Base-by-base conservation (phyloP, 2,329 filamentous ascomycete genomes). In the Lecanicillium sp. region DNA sequence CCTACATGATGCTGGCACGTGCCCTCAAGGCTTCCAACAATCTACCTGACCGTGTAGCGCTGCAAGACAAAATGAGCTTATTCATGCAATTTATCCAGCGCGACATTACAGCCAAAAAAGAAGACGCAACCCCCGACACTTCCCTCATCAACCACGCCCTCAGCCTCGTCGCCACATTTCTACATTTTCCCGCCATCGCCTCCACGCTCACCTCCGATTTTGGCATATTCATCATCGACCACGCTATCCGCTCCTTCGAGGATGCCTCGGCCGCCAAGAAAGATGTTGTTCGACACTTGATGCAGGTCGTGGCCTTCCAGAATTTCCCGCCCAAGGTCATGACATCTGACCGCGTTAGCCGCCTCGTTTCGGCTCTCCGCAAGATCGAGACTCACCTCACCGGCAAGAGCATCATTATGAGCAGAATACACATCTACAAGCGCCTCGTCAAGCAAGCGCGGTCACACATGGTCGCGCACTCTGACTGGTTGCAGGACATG, bases 11-110 rank as follows among this genome's bases (percentile, higher is more conserved):
- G 58, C 72, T 98, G 37, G 80, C 85, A 26, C 78, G 82, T 27
- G 83, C 84, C 4, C 71, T 96, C 56, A 87, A 88, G 62, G 78
- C 85, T 5, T 95, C 91, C 49, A 87, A 90, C 53, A 86, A 87
- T 55, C 69, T 94, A 12, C 90, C 90, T 0, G 85, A 93, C 55
- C 72, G 81, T 29, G 79, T 85, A 48, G 82, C 83, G 10, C 72
- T 95, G 47, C 77, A 81, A 49, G 78, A 80, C 43, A 94, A 93
- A 64, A 84, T 96, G 74, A 75, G 77, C 10, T 68, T 87, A 3
- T 77, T 97, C 50, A 81, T 81, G 55, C 84, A 89, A 51, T 95
- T 90, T 61, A 88, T 97, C 48, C 82, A 86, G 58, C 79, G 90
- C 51, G 93, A 98, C 61, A 74, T 95, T 20, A 77, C 75, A 6